Percentiles rank a stretch among this genome's conserved stretches.
Conservation (phyloP, 257 asterid genomes). For the Solanum etuberosum region DNA sequence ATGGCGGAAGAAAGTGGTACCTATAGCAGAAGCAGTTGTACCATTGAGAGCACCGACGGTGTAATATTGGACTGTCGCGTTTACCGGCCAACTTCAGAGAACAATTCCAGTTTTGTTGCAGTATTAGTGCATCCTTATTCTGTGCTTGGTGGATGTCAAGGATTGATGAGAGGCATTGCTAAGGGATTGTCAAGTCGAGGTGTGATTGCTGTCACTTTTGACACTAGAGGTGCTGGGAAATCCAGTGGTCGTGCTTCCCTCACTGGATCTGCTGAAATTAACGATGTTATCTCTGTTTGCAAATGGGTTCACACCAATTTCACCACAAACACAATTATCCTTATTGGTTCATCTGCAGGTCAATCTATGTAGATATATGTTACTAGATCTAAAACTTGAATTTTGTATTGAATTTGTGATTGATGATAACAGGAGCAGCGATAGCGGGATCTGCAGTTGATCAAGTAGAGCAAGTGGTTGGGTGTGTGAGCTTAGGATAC, state of each 20-base stretch:
- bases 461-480: conserved; percentile 43
- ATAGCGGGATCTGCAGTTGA: conserved; percentile 81
- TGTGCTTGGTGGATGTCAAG: conserved; percentile 72
- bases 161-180: conserved; percentile 69
- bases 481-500: conserved; percentile 67
- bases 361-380: not conserved
- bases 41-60: conserved; percentile 39
- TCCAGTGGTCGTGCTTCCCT: conserved; percentile 75
- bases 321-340: conserved; percentile 42
- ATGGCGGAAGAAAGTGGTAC: not conserved
- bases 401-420: not conserved
- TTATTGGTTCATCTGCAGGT: conserved; percentile 88
- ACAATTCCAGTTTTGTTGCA: not conserved
- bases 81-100: conserved; percentile 22
- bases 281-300: conserved; percentile 66
- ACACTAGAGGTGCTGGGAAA: conserved; percentile 76
- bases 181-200: conserved; percentile 52
- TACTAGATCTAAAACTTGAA: not conserved
- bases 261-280: conserved; percentile 67
- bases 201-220: conserved; percentile 53
- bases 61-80: conserved; percentile 44
- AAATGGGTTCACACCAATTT: conserved; percentile 49
- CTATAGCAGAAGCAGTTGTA: conserved; percentile 3
- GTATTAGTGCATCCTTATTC: conserved; percentile 76
- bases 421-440: conserved; percentile 40